Conservation (phyloP, 345 rosid genomes). For the Lumnitzera racemosa region DNA sequence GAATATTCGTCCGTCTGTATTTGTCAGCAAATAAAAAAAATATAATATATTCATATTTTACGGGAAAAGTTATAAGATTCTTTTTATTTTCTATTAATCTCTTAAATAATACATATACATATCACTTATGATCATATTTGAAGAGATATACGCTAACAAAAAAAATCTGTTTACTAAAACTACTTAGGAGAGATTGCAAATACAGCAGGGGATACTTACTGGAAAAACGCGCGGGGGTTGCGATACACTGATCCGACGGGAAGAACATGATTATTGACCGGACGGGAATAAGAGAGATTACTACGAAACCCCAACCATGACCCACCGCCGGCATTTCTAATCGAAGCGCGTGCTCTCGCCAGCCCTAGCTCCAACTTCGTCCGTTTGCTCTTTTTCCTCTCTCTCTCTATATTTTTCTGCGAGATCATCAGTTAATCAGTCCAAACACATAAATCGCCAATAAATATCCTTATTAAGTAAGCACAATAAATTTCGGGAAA, state of each 20-base stretch:
- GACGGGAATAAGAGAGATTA: slow-evolving; percentile 14
- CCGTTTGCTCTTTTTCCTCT: slow-evolving; percentile 25
- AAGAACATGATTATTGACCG: slow-evolving; percentile 13
- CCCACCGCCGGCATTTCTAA: slow-evolving; percentile 24
- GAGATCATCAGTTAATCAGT: too few species aligned
- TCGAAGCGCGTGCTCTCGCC: slow-evolving; percentile 57
- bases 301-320: slow-evolving; percentile 8
- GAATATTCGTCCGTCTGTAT: too few species aligned
- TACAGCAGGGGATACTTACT: slow-evolving; percentile 23
- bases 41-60: too few species aligned
- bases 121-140: not conserved
- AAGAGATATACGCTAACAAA: not conserved
- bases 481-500: too few species aligned
- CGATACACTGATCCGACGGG: slow-evolving; percentile 30
- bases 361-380: slow-evolving; percentile 45
- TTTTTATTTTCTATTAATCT: too few species aligned
- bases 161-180: not conserved
- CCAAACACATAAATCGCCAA: too few species aligned
- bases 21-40: too few species aligned
- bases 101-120: not conserved
- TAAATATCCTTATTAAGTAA: too few species aligned
- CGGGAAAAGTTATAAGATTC: too few species aligned
- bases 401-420: slow-evolving; percentile 16
- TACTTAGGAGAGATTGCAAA: not conserved
- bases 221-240: slow-evolving; percentile 50